Evolutionary conservation across 805 yeast genomes (phyloP).

Genomic region (Starmerella kuoi): DNA sequence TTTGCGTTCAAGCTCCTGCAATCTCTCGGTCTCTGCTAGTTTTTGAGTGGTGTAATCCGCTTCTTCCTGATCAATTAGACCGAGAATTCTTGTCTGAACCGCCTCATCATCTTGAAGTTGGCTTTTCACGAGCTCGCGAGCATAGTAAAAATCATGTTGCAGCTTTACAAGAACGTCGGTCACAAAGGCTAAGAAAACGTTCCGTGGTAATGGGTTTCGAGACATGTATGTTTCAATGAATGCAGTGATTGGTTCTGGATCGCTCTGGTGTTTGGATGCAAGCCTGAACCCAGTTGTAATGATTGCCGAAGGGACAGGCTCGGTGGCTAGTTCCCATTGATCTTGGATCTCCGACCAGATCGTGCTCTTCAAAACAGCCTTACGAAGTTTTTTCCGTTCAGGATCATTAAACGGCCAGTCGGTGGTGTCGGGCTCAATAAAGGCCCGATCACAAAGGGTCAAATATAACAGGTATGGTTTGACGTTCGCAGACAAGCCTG

Average conservation of each 20-base stretch:
- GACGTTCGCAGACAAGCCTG: slow-evolving; percentile 2
- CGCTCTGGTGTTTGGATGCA: slow-evolving; percentile 7
- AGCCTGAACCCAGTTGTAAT: slow-evolving; percentile 8
- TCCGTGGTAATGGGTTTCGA: background rate
- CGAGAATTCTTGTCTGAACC: background rate
- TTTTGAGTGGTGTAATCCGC: background rate
- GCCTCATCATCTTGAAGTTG: background rate
- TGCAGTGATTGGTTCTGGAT: slow-evolving; percentile 7
- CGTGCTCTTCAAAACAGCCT: slow-evolving; percentile 1
- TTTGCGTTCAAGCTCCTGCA: slow-evolving; percentile 4
- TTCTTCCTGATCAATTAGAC: slow-evolving; percentile 5
- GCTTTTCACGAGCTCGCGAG: slow-evolving; percentile 9
- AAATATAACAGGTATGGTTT: slow-evolving; percentile 14
- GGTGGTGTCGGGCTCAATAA: slow-evolving; percentile 10
- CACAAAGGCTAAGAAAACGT: slow-evolving; percentile 9
- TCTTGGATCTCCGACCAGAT: slow-evolving; percentile 5
- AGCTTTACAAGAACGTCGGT: slow-evolving; percentile 4
- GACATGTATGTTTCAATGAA: slow-evolving; percentile 13
- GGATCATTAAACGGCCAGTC: slow-evolving; percentile 11
- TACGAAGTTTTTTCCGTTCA: slow-evolving; percentile 8
- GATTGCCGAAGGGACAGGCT: slow-evolving; percentile 10
- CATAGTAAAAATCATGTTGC: slow-evolving; percentile 15
- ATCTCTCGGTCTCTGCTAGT: background rate
- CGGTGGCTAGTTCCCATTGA: slow-evolving; percentile 1
- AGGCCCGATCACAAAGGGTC: slow-evolving; percentile 17